Conservation (phyloP, 345 rosid species). For the Pistacia integerrima region DNA sequence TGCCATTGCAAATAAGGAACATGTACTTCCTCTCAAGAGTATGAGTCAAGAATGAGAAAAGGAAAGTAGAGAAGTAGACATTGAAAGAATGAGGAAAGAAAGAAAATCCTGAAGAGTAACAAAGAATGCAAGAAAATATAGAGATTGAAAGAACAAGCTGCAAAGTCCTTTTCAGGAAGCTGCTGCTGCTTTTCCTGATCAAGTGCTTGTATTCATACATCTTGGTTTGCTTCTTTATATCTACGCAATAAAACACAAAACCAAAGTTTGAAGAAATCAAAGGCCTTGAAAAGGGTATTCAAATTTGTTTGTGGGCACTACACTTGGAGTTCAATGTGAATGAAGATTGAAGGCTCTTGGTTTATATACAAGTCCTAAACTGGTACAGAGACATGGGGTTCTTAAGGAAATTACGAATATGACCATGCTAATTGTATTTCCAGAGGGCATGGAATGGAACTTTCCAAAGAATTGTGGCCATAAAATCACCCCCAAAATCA, state of each 20-base stretch:
- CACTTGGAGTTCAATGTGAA: background rate
- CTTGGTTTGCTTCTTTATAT: background rate
- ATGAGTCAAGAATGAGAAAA: slow-evolving; percentile 39
- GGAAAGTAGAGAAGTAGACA: slow-evolving; percentile 36
- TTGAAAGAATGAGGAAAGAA: slow-evolving; percentile 34
- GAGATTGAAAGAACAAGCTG: slow-evolving; percentile 31
- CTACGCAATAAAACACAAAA: no score
- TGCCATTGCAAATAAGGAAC: slow-evolving; percentile 60
- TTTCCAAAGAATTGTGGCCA: background rate
- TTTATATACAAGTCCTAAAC: slow-evolving; percentile 3
- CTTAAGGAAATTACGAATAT: background rate
- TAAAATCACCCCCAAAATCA: background rate
- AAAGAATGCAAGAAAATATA: slow-evolving; percentile 34
- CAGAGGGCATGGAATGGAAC: background rate
- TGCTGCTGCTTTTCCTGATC: background rate
- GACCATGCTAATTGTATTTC: background rate
- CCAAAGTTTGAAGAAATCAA: no score
- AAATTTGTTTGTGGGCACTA: background rate
- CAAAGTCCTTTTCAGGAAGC: slow-evolving; percentile 26
- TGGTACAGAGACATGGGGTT: background rate
- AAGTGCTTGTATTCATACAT: slow-evolving; percentile 6
- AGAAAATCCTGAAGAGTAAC: slow-evolving; percentile 33
- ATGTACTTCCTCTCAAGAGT: slow-evolving; percentile 51
- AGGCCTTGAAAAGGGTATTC: background rate
- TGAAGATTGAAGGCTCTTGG: background rate